These are phyloP conservation scores for Metarhizium brunneum DNA, from an alignment of 2,329 filamentous ascomycete genomes.

Conservation along the genomic window DNA sequence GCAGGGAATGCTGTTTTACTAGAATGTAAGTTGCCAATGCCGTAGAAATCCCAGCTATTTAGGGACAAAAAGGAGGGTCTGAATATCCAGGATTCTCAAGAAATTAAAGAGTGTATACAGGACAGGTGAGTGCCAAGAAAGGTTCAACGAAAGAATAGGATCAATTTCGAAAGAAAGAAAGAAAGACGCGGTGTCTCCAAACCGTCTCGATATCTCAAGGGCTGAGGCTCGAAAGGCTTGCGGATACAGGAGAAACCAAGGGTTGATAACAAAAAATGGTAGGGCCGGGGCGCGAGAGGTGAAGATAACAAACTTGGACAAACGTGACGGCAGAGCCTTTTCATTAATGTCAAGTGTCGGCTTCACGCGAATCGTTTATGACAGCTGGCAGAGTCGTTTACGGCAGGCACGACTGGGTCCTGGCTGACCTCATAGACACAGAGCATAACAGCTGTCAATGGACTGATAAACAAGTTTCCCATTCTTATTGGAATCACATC, in stretches of 20 bases:
- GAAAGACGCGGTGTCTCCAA: conserved; percentile 2
- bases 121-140: not conserved
- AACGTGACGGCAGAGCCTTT: not conserved
- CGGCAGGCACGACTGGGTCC: conserved; percentile 3
- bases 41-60: not conserved
- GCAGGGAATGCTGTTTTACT: no score
- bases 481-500: not conserved
- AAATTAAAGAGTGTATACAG: not conserved
- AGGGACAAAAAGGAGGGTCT: not conserved
- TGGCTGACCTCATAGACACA: not conserved
- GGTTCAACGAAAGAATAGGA: conserved; percentile 2
- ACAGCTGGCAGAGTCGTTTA: not conserved
- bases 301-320: not conserved
- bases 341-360: conserved; percentile 1
- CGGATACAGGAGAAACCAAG: conserved; percentile 1
- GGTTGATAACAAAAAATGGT: conserved; percentile 2
- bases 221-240: not conserved
- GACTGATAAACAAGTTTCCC: not conserved
- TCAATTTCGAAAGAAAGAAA: conserved; percentile 5
- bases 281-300: not conserved
- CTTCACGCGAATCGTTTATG: conserved; percentile 1
- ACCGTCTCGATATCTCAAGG: not conserved
- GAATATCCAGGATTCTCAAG: conserved; percentile 3
- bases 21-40: not conserved
- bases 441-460: not conserved